These are phyloP conservation scores for Penicillium sp. DNA, from an alignment of 2,329 filamentous ascomycete species.

Conservation along the genomic window DNA sequence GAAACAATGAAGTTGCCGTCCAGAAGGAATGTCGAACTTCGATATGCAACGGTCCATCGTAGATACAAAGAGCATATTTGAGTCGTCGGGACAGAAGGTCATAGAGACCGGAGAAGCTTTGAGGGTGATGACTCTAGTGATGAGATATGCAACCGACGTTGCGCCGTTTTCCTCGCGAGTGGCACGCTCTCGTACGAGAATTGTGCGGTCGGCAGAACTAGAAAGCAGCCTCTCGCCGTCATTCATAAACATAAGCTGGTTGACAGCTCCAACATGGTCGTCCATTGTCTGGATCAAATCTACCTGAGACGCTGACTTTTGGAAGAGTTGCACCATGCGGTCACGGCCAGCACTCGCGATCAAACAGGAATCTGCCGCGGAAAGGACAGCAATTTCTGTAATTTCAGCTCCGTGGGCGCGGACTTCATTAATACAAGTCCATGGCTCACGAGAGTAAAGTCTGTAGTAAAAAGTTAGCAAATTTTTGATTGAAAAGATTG, in stretches of 20 bases:
- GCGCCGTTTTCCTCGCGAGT: slow-evolving; percentile 61
- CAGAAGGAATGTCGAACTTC: slow-evolving; percentile 66
- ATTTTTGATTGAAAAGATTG: background rate
- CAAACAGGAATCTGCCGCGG: slow-evolving; percentile 64
- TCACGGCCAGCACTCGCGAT: slow-evolving; percentile 86
- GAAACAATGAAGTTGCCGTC: slow-evolving; percentile 73
- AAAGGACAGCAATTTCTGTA: slow-evolving; percentile 75
- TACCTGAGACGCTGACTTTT: slow-evolving; percentile 62
- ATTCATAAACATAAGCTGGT: slow-evolving; percentile 73
- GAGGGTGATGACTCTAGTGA: slow-evolving; percentile 75
- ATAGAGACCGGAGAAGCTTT: slow-evolving; percentile 89
- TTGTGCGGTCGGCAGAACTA: slow-evolving; percentile 83
- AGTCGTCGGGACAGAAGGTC: slow-evolving; percentile 67
- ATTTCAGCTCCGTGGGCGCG: slow-evolving; percentile 89
- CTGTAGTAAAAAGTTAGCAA: slow-evolving; percentile 21
- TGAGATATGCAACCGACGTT: slow-evolving; percentile 74
- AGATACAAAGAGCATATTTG: slow-evolving; percentile 60
- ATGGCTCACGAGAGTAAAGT: slow-evolving; percentile 53
- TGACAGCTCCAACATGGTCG: slow-evolving; percentile 88
- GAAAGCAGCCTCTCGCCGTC: slow-evolving; percentile 76
- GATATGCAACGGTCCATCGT: slow-evolving; percentile 66
- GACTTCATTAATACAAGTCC: slow-evolving; percentile 68
- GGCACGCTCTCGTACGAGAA: slow-evolving; percentile 80
- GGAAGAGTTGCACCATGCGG: slow-evolving; percentile 91
- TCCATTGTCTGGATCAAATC: slow-evolving; percentile 87